These are phyloP conservation scores for Colletotrichum sp. DNA, from an alignment of 2,329 filamentous ascomycete species.

Conservation along the genomic window DNA sequence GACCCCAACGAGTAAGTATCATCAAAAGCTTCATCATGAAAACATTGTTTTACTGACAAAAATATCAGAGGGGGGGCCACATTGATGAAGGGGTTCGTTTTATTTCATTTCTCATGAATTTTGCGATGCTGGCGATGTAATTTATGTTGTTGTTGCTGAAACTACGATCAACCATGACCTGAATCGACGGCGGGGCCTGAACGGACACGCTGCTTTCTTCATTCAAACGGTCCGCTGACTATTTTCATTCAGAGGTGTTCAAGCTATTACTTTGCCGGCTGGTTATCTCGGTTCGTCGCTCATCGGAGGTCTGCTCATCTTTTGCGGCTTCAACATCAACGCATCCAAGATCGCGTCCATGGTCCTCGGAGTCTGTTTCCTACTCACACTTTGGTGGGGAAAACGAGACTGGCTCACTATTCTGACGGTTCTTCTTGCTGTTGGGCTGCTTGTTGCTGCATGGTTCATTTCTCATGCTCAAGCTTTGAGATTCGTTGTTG, in stretches of 20 bases:
- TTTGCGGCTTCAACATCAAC: constrained; percentile 82
- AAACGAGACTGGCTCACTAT: constrained; percentile 81
- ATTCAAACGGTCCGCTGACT: too few relatives aligned
- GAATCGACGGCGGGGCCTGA: background rate
- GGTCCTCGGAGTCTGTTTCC: constrained; percentile 73
- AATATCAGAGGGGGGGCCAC: constrained; percentile 63
- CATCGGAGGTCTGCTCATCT: constrained; percentile 78
- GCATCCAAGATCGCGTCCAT: constrained; percentile 82
- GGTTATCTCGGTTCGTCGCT: constrained; percentile 80
- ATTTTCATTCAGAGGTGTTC: background rate
- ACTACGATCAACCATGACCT: background rate
- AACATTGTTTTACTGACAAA: background rate
- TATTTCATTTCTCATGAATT: background rate
- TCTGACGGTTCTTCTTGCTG: constrained; percentile 70
- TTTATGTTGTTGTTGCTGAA: background rate
- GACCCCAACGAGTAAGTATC: constrained; percentile 67
- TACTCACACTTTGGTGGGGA: constrained; percentile 84
- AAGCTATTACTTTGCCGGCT: constrained; percentile 74
- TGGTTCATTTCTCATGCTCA: constrained; percentile 84
- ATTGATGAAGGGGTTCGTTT: constrained; percentile 60
- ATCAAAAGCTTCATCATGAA: background rate
- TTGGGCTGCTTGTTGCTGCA: constrained; percentile 73
- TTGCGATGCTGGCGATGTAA: background rate
- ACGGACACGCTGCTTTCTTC: background rate
- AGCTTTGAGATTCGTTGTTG: constrained; percentile 73